Base-by-base conservation (phyloP, 768 basidiomycete species). In the Pleurotus platypus region DNA sequence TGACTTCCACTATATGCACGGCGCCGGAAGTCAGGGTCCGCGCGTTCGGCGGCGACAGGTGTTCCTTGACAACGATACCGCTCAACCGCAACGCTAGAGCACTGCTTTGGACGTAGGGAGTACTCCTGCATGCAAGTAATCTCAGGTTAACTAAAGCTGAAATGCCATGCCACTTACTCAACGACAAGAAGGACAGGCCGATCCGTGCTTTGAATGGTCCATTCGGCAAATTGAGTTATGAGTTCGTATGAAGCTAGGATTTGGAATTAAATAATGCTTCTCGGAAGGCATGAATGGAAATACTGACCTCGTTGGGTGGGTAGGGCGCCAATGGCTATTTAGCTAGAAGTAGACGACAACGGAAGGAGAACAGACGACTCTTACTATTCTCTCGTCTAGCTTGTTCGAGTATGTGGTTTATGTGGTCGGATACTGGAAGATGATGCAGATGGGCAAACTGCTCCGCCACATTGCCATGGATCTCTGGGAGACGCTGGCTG, bases 1-100 rank as follows among this genome's bases (percentile, higher is more conserved):
- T 68, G 4, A 73, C 66, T 20, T 75, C 66, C n/a, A 71, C 70
- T 39, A 83, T 65, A 43, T 80, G 62, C 16, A 79, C 68, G 66
- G 59, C 4, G 73, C 55, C 43, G 58, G 11, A 57, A 54, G 70
- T 70, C 69, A 43, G 63, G 63, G 16, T 68, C 62, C 3, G 57
- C 15, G 40, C 64, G 67, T 30, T 66, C 64, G 7, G 38, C 57
- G 60, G 63, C 11, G 30, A 58, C 60, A 67, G 37, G 65, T 63
- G 50, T 67, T 72, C 55, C 63, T 68, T 48, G 64, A 68, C 43
- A 74, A 40, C 9, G 58, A 57, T 22, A 69, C 49, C 3, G 42
- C 49, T 22, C 63, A 55, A 35, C 9, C 15, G 56, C 58, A 75
- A 47, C 15, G 58, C 58, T 38, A 57, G 22, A 27, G 50, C 53